Evolutionary conservation across 176 grass and related monocot species (phyloP), one percentile per base, ranked within the genome.

Genomic region (Musa beccarii): DNA sequence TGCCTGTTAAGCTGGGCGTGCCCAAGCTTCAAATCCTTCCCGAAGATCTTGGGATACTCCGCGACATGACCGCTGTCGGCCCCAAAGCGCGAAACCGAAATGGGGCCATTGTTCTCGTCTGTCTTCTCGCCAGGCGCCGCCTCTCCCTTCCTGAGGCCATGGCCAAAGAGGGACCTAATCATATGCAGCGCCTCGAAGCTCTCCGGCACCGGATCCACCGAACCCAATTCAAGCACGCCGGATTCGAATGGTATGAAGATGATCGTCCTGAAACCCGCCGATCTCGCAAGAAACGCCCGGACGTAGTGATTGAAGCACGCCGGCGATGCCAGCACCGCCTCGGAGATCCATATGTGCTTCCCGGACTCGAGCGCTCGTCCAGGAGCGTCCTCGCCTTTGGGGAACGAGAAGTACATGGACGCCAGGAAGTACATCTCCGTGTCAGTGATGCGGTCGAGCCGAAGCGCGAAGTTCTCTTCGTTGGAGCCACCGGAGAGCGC

Each of bases 331-430:
- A 77, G 62, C 12, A 25, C 61, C 8, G 75, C 19, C 20, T 77
- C 75, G 49, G 61, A 66, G 15, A 77, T 51, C 75, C 75, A 77
- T 23, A 66, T 77, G 49, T 66, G 61, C 61, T 52, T 65, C 7
- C 50, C 75, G 0, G 49, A 77, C 43, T 49, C 61, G 7, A 77
- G 62, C 43, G 75, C 61, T n/a, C 59, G 66, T 0, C 75, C 75
- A 49, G 75, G 49, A 8, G 59, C 75, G 50, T 61, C 61, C 49
- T 63, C 29, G 16, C 75, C 75, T 20, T 61, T 61, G 59, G 75
- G 62, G 49, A 77, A 77, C 10, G 61, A 77, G 49, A 77, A 77
- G 61, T 77, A 77, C 75, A 77, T 77, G 20, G 75, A 77, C 49
- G 75, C 21, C 16, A 77, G 61, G 61, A 77, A 77, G n/a, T 77